These are phyloP conservation scores for Fulvia fulva DNA, from an alignment of 2,329 filamentous ascomycete species.

Conservation along the genomic window DNA sequence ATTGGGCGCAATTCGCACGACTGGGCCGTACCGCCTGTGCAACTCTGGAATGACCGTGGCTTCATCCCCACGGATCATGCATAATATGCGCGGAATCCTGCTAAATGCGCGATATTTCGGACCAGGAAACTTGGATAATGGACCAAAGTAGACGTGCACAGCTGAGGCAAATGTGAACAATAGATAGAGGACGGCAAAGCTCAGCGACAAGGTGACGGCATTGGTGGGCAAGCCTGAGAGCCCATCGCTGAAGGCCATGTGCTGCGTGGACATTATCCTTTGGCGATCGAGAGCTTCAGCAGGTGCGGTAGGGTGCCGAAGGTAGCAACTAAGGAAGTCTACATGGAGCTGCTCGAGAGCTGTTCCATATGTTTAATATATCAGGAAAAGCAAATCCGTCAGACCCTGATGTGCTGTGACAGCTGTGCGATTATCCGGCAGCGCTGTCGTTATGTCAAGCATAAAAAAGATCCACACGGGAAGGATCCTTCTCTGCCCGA, in stretches of 20 bases:
- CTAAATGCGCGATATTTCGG: constrained; percentile 31
- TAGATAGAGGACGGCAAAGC: constrained; percentile 13
- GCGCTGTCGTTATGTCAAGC: neutral
- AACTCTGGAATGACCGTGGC: constrained; percentile 17
- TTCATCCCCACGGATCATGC: constrained; percentile 20
- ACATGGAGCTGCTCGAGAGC: neutral
- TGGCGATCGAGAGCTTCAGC: neutral
- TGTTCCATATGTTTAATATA: neutral
- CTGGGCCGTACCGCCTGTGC: constrained; percentile 36
- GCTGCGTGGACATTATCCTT: neutral
- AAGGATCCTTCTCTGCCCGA: neutral
- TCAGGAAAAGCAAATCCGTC: neutral
- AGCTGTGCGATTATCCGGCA: no score
- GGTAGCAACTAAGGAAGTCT: neutral
- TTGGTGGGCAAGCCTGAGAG: neutral
- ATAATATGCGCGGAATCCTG: constrained; percentile 17
- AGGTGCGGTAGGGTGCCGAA: neutral
- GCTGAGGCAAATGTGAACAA: constrained; percentile 12
- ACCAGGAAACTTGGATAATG: constrained; percentile 42
- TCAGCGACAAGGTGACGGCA: constrained; percentile 6
- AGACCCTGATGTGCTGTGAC: neutral
- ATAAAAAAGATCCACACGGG: neutral
- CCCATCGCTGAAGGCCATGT: neutral
- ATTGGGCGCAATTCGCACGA: constrained; percentile 40
- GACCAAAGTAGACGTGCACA: constrained; percentile 43